phyloP scores from a whole-genome alignment of 2,329 filamentous ascomycete genomes.

The Aplosporella prunicola region DNA sequence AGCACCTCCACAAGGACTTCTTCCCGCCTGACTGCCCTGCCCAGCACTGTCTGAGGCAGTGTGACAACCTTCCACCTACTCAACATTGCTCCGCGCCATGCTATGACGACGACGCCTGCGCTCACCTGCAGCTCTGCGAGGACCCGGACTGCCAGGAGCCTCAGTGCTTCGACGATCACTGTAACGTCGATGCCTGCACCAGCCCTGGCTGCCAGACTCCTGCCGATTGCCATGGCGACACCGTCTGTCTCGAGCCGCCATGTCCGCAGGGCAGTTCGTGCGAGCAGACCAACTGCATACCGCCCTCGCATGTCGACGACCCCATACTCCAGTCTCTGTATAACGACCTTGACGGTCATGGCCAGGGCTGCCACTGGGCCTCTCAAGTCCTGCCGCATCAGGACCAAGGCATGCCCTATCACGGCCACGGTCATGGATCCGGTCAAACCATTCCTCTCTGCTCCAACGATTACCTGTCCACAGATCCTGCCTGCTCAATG shows the following conservation, averaged over 20 bases:
- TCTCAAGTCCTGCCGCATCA: no score
- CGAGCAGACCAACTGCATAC: not conserved
- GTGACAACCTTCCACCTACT: not conserved
- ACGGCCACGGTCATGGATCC: no score
- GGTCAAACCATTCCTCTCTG: no score
- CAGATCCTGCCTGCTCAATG: not conserved
- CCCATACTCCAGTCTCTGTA: no score
- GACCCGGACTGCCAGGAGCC: slow-evolving; percentile 30
- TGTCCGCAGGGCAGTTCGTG: slow-evolving; percentile 7
- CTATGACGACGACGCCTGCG: slow-evolving; percentile 21
- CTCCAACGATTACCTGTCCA: not conserved
- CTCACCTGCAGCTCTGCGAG: slow-evolving; percentile 24
- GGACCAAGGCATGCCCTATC: no score
- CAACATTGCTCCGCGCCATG: slow-evolving; percentile 18
- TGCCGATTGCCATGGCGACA: not conserved
- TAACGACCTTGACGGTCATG: no score
- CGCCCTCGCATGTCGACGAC: slow-evolving; percentile 1
- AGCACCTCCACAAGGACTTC: slow-evolving; percentile 8
- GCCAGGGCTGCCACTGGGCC: no score
- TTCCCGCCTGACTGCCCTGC: slow-evolving; percentile 1
- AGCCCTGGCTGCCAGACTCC: slow-evolving; percentile 23
- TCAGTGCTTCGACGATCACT: slow-evolving; percentile 15
- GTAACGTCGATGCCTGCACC: slow-evolving; percentile 25
- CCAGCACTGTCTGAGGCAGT: not conserved
- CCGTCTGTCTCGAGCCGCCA: slow-evolving; percentile 7